Percentiles rank a stretch among this genome's conserved stretches.
Conservation (phyloP, 805 yeast genomes). For the Clavispora carvajalis region DNA sequence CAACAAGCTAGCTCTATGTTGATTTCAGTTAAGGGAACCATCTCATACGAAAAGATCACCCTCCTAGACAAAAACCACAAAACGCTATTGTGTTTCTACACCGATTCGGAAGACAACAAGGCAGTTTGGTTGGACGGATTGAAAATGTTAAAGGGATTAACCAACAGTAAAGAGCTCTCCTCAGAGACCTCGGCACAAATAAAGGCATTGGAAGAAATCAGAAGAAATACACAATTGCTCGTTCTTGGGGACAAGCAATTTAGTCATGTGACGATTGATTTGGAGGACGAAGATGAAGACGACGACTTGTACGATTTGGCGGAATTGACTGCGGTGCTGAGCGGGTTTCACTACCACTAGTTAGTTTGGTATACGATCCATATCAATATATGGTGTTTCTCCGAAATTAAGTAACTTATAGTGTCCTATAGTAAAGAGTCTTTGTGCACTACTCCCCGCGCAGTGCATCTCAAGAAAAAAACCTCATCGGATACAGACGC, state of each 20-base stretch:
- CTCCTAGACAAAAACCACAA: slow-evolving; percentile 40
- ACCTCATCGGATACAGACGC: background rate
- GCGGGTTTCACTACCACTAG: slow-evolving; percentile 18
- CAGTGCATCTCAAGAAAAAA: background rate
- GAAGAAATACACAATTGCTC: slow-evolving; percentile 37
- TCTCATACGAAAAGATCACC: slow-evolving; percentile 52
- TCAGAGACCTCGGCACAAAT: slow-evolving; percentile 34
- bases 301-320: slow-evolving; percentile 23
- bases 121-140: slow-evolving; percentile 79
- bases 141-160: slow-evolving; percentile 39
- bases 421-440: background rate
- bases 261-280: slow-evolving; percentile 15
- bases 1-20: slow-evolving; percentile 40
- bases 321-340: slow-evolving; percentile 20
- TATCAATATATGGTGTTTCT: too few relatives aligned
- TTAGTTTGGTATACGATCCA: background rate
- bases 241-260: slow-evolving; percentile 25
- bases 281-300: slow-evolving; percentile 23
- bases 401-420: background rate
- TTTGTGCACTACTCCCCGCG: background rate
- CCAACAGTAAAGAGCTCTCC: slow-evolving; percentile 28
- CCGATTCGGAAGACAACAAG: slow-evolving; percentile 64
- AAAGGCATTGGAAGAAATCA: slow-evolving; percentile 27
- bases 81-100: slow-evolving; percentile 52
- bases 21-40: slow-evolving; percentile 52